Conservation (phyloP, 768 basidiomycete genomes). For the Sporobolomyces phaffii region DNA sequence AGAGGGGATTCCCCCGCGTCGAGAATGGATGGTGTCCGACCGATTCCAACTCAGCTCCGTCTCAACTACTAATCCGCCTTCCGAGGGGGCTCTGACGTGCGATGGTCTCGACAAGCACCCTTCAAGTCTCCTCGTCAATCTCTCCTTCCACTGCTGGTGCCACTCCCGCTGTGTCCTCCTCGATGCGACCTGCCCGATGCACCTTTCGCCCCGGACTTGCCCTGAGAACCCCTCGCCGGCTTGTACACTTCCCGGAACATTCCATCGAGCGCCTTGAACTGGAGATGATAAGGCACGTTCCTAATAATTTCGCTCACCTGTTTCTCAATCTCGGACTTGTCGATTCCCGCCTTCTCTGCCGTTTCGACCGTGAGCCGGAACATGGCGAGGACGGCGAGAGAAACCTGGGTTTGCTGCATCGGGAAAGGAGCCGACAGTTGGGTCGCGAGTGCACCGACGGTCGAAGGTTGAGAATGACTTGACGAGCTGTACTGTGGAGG, state of each 20-base stretch:
- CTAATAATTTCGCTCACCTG: conserved; percentile 82
- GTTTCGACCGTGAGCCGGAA: conserved; percentile 78
- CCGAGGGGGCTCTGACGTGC: too few relatives aligned
- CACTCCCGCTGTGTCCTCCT: background rate
- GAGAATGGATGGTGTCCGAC: too few relatives aligned
- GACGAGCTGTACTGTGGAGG: conserved; percentile 48
- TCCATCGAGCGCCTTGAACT: conserved; percentile 86
- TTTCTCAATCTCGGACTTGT: conserved; percentile 64
- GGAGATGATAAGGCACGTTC: conserved; percentile 74
- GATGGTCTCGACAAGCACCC: too few relatives aligned
- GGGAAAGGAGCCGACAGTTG: conserved; percentile 65
- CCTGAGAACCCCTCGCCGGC: too few relatives aligned
- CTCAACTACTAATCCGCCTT: too few relatives aligned
- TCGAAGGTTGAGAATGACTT: conserved; percentile 11
- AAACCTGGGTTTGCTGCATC: conserved; percentile 86
- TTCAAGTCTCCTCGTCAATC: background rate
- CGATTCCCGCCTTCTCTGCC: conserved; percentile 59
- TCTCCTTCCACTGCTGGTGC: background rate
- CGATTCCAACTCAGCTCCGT: too few relatives aligned
- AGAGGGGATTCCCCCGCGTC: too few relatives aligned
- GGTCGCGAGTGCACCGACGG: conserved; percentile 42
- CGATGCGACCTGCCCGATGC: background rate
- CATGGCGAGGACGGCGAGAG: conserved; percentile 84
- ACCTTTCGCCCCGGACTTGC: too few relatives aligned
- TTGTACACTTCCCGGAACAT: conserved; percentile 55